These are phyloP conservation scores for Coemansia sp. DNA, from an alignment of 192 early-diverging fungal species.

Conservation along the genomic window DNA sequence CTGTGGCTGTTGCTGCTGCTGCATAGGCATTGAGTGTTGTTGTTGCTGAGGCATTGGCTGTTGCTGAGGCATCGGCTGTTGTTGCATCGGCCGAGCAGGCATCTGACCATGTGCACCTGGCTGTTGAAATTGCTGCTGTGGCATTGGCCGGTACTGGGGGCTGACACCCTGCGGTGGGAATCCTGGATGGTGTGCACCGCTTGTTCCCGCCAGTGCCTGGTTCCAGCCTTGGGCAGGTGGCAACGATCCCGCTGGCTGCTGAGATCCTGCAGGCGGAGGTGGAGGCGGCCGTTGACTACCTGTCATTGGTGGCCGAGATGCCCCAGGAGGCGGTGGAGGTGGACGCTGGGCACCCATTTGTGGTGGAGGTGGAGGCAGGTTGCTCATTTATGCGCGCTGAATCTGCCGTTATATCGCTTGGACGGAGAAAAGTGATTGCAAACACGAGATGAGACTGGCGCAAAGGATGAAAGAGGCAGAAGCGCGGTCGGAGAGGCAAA, in stretches of 20 bases:
- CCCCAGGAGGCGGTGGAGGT: conserved; percentile 12
- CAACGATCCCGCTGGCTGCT: conserved; percentile 23
- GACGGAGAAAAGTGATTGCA: background rate
- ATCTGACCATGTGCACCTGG: conserved; percentile 22
- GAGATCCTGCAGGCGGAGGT: conserved; percentile 23
- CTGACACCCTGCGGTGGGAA: conserved; percentile 35
- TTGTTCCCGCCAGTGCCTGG: background rate
- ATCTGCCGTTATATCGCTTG: background rate
- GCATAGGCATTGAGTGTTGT: background rate
- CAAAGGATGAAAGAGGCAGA: conserved; percentile 4
- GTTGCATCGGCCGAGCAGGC: conserved; percentile 9
- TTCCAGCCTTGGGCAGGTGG: conserved; percentile 19
- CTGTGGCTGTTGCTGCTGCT: conserved; percentile 17
- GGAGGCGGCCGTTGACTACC: conserved; percentile 17
- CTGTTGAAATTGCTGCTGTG: conserved; percentile 22
- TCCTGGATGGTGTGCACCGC: conserved; percentile 19
- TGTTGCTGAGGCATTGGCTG: conserved; percentile 16
- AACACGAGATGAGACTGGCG: conserved; percentile 2
- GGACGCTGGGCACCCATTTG: background rate
- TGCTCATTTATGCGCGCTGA: conserved; percentile 11
- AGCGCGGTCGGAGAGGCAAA: background rate
- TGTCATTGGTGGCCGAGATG: conserved; percentile 14
- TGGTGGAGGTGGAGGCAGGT: conserved; percentile 19
- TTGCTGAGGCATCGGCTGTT: background rate
- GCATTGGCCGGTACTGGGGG: conserved; percentile 24